phyloP scores from a whole-genome alignment of 2,329 filamentous ascomycete genomes.

The Decorospora gaudefroyi region DNA sequence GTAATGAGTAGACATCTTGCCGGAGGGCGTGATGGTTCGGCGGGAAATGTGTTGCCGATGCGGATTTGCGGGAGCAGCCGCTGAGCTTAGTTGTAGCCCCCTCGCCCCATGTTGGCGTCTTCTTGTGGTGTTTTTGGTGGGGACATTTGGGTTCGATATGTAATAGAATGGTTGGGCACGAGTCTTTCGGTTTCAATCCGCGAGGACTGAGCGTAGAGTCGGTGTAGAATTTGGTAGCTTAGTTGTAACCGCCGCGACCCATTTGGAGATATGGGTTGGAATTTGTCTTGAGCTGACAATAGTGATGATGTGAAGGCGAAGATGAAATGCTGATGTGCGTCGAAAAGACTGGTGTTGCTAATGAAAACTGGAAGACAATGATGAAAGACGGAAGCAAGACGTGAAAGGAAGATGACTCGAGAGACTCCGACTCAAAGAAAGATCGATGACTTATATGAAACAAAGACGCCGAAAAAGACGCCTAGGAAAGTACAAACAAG shows the following conservation, averaged over 20 bases:
- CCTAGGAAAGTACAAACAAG: constrained; percentile 17
- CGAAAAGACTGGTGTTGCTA: constrained; percentile 5
- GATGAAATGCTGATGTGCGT: constrained; percentile 2
- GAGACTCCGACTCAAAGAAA: constrained; percentile 21
- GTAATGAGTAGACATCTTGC: constrained; percentile 6
- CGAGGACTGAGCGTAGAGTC: not conserved
- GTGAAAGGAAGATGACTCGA: constrained; percentile 17
- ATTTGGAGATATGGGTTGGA: constrained; percentile 23
- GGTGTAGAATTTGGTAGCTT: constrained; percentile 15
- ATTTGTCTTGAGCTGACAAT: constrained; percentile 5
- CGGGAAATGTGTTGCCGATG: constrained; percentile 11
- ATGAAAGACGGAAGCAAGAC: constrained; percentile 17
- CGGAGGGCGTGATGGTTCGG: constrained; percentile 2
- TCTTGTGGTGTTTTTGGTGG: constrained; percentile 10
- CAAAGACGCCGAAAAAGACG: constrained; percentile 11
- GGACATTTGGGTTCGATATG: no score
- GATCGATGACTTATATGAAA: constrained; percentile 23
- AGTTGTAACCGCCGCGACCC: constrained; percentile 53
- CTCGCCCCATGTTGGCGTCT: constrained; percentile 39
- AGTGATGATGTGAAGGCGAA: constrained; percentile 4
- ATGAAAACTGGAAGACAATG: constrained; percentile 13
- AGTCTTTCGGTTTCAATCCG: constrained; percentile 7
- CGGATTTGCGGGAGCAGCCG: constrained; percentile 20
- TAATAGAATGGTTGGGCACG: no score
- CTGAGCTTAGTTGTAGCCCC: constrained; percentile 42